These are phyloP conservation scores for Ciborinia camelliae DNA, from an alignment of 2,329 filamentous ascomycete genomes.

Conservation along the genomic window DNA sequence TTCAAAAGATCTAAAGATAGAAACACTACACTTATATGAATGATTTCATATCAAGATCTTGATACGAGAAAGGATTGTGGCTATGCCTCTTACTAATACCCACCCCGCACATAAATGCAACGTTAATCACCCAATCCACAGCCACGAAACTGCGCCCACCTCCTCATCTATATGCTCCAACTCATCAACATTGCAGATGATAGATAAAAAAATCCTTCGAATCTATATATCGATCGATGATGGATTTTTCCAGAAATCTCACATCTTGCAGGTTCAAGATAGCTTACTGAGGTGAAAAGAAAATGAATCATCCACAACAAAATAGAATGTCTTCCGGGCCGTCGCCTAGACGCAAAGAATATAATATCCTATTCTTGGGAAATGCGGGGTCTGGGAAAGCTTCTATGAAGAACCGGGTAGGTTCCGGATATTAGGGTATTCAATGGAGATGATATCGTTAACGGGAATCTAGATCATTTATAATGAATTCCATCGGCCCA, in stretches of 20 bases:
- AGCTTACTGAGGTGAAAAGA: neutral
- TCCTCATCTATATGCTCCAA: neutral
- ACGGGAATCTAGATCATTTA: neutral
- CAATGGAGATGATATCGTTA: neutral
- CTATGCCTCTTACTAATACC: neutral
- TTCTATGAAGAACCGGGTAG: constrained; percentile 3
- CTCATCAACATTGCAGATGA: neutral
- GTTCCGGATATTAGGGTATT: neutral
- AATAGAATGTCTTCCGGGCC: neutral
- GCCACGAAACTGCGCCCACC: neutral
- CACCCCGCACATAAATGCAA: neutral
- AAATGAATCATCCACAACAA: neutral
- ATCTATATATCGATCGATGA: neutral
- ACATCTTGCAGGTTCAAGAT: neutral
- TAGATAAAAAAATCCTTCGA: neutral
- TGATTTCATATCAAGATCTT: neutral
- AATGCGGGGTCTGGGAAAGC: neutral
- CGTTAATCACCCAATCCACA: neutral
- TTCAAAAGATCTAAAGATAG: neutral
- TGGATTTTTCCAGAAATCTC: neutral
- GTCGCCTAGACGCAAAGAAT: neutral
- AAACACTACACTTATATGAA: neutral
- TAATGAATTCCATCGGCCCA: neutral
- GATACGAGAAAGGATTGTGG: constrained; percentile 16
- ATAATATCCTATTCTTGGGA: neutral